Evolutionary conservation across 148 eudicot species (phyloP).

Genomic region (Bassia scoparia): DNA sequence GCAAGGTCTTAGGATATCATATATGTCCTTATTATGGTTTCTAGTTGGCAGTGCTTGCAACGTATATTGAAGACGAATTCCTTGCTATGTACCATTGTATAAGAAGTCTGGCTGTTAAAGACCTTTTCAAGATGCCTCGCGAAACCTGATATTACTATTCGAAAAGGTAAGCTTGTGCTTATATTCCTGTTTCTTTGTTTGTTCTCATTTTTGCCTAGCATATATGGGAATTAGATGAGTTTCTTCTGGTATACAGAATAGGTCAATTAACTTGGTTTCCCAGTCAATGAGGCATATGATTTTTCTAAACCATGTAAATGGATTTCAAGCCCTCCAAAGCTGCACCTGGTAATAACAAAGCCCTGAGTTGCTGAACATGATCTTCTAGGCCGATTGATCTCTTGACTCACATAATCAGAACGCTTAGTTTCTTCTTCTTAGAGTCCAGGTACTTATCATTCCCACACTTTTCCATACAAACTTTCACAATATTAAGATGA

Average conservation of each 20-base stretch:
- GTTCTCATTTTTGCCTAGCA: not conserved
- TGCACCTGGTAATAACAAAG: conserved; percentile 22
- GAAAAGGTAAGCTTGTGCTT: conserved; percentile 56
- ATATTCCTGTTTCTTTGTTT: not conserved
- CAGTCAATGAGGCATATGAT: conserved; percentile 42
- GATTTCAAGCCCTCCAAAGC: conserved; percentile 22
- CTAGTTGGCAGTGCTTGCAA: conserved; percentile 91
- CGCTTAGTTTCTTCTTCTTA: conserved; percentile 62
- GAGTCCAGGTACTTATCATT: conserved; percentile 53
- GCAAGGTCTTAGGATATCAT: conserved; percentile 15
- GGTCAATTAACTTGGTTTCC: conserved; percentile 49
- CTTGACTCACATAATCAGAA: conserved; percentile 72
- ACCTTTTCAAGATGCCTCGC: conserved; percentile 88
- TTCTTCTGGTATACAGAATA: conserved; percentile 64
- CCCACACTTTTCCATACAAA: not conserved
- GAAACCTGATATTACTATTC: conserved; percentile 68
- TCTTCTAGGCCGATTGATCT: conserved; percentile 36
- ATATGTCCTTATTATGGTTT: conserved; percentile 27
- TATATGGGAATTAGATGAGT: not conserved
- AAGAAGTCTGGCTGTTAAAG: conserved; percentile 86
- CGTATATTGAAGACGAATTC: conserved; percentile 68
- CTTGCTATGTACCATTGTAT: conserved; percentile 85
- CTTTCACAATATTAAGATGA: not conserved
- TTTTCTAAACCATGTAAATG: conserved; percentile 57
- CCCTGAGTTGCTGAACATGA: conserved; percentile 24